These are phyloP conservation scores for Gynostemma pentaphyllum DNA, from an alignment of 306 rosid genomes.

Conservation along the genomic window DNA sequence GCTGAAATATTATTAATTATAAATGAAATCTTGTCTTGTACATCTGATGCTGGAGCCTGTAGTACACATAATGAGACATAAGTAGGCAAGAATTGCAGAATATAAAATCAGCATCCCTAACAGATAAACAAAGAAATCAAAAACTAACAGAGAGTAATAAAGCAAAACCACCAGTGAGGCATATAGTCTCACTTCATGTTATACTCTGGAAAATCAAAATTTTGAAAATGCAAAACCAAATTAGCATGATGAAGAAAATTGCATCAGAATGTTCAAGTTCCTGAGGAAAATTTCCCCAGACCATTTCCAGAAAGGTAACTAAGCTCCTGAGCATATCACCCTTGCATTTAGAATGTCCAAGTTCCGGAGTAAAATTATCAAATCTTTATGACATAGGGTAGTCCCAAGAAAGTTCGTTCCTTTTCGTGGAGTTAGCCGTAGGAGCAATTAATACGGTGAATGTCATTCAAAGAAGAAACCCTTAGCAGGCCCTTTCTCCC, in stretches of 20 bases:
- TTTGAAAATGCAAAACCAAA: not conserved
- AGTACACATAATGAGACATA: conserved; percentile 17
- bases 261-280: not conserved
- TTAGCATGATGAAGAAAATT: not conserved
- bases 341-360: no score
- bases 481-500: no score
- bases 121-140: not conserved
- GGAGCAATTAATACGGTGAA: no score
- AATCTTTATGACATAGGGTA: no score
- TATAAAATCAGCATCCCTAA: conserved; percentile 8
- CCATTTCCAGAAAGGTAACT: no score
- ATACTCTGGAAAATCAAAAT: not conserved
- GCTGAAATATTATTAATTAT: conserved; percentile 74
- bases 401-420: no score
- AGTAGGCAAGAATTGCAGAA: conserved; percentile 1
- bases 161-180: not conserved
- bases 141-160: not conserved
- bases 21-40: conserved; percentile 91
- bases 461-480: no score
- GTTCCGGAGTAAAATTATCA: no score
- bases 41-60: conserved; percentile 94
- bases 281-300: not conserved
- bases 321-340: not conserved
- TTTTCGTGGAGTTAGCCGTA: no score
- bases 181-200: not conserved